Conservation (phyloP, 176 grass and related monocot genomes). For the Leersia perrieri region DNA sequence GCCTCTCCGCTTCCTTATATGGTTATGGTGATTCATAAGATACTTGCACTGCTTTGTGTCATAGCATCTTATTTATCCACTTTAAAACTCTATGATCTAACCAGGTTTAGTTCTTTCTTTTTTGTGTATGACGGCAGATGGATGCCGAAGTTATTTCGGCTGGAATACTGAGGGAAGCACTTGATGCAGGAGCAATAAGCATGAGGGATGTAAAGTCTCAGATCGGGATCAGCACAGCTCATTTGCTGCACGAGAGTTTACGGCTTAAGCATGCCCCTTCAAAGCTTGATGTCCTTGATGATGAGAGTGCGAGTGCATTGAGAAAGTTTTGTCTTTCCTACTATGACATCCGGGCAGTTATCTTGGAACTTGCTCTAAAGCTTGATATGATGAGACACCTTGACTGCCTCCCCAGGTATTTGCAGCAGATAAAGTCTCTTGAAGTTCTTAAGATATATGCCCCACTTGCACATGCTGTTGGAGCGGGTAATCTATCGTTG, state of each 20-base stretch:
- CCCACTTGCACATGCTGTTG: constrained; percentile 87
- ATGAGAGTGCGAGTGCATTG: constrained; percentile 63
- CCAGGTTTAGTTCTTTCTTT: background rate
- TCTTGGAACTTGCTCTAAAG: constrained; percentile 74
- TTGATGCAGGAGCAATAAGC: constrained; percentile 69
- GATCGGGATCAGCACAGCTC: constrained; percentile 56
- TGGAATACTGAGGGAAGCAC: constrained; percentile 74
- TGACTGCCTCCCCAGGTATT: constrained; percentile 69
- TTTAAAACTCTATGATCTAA: background rate
- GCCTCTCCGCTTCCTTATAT: background rate
- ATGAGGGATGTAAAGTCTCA: constrained; percentile 68
- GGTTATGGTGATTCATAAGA: constrained; percentile 4
- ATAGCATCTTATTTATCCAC: background rate
- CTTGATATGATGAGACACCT: constrained; percentile 86
- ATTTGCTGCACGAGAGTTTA: constrained; percentile 80
- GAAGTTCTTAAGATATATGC: constrained; percentile 96
- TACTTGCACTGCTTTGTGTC: background rate
- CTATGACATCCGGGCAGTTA: constrained; percentile 89
- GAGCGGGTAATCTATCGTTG: constrained; percentile 65
- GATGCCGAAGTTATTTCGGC: constrained; percentile 97
- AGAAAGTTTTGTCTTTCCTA: constrained; percentile 81
- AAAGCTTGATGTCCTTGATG: constrained; percentile 69
- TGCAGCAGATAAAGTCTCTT: constrained; percentile 65
- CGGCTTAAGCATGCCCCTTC: constrained; percentile 71
- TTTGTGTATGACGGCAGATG: constrained; percentile 56